Conservation (phyloP, 192 early-diverging fungal genomes). For the Obelidium mucronatum region DNA sequence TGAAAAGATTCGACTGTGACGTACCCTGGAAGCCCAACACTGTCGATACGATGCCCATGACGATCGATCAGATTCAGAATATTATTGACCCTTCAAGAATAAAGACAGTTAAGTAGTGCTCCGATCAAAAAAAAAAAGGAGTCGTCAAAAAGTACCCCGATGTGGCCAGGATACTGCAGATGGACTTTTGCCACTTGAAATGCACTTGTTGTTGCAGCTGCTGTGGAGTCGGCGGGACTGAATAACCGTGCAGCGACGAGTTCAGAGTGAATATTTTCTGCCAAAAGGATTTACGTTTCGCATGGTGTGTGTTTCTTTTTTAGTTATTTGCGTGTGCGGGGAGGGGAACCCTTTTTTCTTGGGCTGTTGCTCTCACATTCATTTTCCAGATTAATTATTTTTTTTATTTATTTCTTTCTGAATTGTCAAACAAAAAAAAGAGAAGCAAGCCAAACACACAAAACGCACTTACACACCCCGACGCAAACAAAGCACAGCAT, state of each 20-base stretch:
- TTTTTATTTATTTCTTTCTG: too few species aligned
- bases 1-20: not conserved
- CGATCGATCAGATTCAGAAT: slow-evolving; percentile 44
- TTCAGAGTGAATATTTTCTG: slow-evolving; percentile 35
- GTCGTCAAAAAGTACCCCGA: slow-evolving; percentile 35
- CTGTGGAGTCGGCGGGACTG: slow-evolving; percentile 1
- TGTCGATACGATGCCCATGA: slow-evolving; percentile 42
- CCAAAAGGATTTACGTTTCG: not conserved
- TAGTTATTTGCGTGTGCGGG: too few species aligned
- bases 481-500: too few species aligned
- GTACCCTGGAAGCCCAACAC: slow-evolving; percentile 40
- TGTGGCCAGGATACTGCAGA: slow-evolving; percentile 43
- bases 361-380: too few species aligned
- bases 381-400: too few species aligned
- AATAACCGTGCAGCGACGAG: slow-evolving; percentile 14
- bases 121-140: not conserved
- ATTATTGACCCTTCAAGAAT: slow-evolving; percentile 19
- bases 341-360: too few species aligned
- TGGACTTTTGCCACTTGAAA: slow-evolving; percentile 49
- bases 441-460: too few species aligned
- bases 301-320: not conserved
- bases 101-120: not conserved
- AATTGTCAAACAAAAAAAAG: too few species aligned
- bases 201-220: slow-evolving; percentile 16
- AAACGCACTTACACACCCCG: too few species aligned